Percentiles rank a stretch among this genome's conserved stretches.
phyloP scores from a whole-genome alignment of 768 basidiomycete genomes.

The Xanthoconium stramineum region DNA sequence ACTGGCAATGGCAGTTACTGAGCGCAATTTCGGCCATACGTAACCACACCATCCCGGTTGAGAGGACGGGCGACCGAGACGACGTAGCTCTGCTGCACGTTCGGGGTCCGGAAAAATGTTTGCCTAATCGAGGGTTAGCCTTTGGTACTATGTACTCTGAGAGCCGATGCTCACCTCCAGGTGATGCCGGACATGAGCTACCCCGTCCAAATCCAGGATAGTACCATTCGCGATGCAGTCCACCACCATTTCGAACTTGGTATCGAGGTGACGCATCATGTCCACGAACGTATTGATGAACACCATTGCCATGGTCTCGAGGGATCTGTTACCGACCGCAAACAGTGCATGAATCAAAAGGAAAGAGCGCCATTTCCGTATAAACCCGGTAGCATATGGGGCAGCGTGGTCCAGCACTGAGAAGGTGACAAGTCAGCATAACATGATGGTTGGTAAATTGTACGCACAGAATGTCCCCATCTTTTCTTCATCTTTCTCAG shows the following conservation, averaged over 20 bases:
- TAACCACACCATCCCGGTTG: slow-evolving; percentile 11
- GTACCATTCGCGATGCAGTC: slow-evolving; percentile 12
- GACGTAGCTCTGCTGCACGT: slow-evolving; percentile 10
- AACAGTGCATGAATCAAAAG: slow-evolving; percentile 3
- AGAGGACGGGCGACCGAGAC: slow-evolving; percentile 12
- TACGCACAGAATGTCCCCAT: slow-evolving; percentile 6
- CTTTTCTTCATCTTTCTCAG: slow-evolving; percentile 5
- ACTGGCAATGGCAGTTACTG: slow-evolving; percentile 1
- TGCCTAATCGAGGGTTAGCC: not conserved
- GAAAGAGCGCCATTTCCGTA: slow-evolving; percentile 6
- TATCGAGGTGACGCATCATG: slow-evolving; percentile 6
- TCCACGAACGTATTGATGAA: slow-evolving; percentile 13
- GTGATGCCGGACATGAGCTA: not conserved
- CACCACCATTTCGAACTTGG: slow-evolving; percentile 7
- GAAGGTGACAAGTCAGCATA: not conserved
- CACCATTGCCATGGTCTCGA: not conserved
- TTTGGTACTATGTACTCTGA: not conserved
- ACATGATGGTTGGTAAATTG: not conserved
- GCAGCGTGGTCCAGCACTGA: slow-evolving; percentile 4
- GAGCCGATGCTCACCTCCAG: not conserved
- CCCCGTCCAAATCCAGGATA: slow-evolving; percentile 4
- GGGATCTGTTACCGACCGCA: not conserved
- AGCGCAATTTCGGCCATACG: slow-evolving; percentile 13
- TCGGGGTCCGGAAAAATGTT: slow-evolving; percentile 4
- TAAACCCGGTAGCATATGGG: not conserved